A percentile compares a stretch with the other conserved stretches of the same genome.
phyloP scores from a whole-genome alignment of 495 filamentous ascomycete species.

The Pyrenula massariospora region DNA sequence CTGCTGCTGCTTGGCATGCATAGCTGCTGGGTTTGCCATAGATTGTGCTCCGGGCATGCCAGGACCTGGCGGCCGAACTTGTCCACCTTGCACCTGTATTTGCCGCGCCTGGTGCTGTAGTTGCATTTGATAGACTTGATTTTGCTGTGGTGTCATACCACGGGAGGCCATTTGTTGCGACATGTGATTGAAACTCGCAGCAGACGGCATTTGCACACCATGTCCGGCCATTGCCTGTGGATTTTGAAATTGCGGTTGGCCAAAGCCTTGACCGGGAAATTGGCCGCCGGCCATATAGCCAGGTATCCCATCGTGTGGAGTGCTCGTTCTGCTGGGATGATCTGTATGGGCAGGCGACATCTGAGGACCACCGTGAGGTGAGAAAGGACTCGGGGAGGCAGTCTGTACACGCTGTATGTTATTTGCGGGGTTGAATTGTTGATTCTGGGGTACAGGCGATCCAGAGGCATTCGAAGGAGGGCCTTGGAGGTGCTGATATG shows the following conservation, averaged over 20 bases:
- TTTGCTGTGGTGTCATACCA: constrained; percentile 34
- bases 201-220: constrained; percentile 23
- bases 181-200: constrained; percentile 30
- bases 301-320: constrained; percentile 54
- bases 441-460: constrained; percentile 74
- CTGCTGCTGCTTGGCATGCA: constrained; percentile 14
- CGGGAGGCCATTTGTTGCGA: constrained; percentile 36
- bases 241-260: constrained; percentile 8
- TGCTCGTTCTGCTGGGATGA: constrained; percentile 58
- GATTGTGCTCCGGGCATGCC: constrained; percentile 22
- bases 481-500: constrained; percentile 74
- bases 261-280: constrained; percentile 33
- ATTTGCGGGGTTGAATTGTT: constrained; percentile 50
- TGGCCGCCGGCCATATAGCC: constrained; percentile 47
- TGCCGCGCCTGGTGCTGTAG: constrained; percentile 52
- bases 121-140: constrained; percentile 42
- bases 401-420: constrained; percentile 77
- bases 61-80: constrained; percentile 22
- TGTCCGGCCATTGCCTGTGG: not conserved
- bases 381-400: constrained; percentile 84
- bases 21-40: constrained; percentile 23
- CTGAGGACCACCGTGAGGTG: constrained; percentile 65
- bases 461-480: constrained; percentile 73
- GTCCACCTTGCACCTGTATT: constrained; percentile 41
- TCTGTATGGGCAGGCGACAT: constrained; percentile 70